phyloP scores from a whole-genome alignment of 129 eudicot species.

The Flaveria brownii region DNA sequence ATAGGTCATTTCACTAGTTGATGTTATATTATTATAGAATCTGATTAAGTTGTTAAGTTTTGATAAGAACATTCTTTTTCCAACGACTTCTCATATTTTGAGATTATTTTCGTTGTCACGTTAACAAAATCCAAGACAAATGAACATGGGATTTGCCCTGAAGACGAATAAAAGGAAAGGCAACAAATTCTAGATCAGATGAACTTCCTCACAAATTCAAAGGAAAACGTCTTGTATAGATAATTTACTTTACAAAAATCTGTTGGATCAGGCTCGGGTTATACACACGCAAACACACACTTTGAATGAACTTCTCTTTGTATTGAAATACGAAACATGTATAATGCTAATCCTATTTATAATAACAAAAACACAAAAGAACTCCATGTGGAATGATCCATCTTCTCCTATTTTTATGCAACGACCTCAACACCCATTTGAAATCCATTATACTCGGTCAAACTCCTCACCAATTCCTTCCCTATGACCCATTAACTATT shows the following conservation, averaged over 20 bases:
- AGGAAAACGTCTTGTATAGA: slow-evolving; percentile 15
- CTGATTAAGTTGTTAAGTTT: background rate
- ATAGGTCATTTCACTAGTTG: slow-evolving; percentile 17
- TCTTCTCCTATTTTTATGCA: too few relatives aligned
- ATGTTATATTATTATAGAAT: slow-evolving; percentile 19
- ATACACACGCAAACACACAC: too few relatives aligned
- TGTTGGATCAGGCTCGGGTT: too few relatives aligned
- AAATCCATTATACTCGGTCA: too few relatives aligned
- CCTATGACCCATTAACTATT: too few relatives aligned
- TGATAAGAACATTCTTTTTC: background rate
- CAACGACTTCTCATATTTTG: background rate
- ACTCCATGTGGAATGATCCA: too few relatives aligned
- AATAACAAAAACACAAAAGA: too few relatives aligned
- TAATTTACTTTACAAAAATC: slow-evolving; percentile 20
- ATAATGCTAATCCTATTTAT: too few relatives aligned
- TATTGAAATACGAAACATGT: too few relatives aligned
- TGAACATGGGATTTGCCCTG: background rate
- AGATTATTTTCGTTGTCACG: background rate
- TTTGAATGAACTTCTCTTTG: too few relatives aligned
- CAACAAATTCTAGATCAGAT: background rate
- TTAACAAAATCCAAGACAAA: background rate
- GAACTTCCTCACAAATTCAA: slow-evolving; percentile 7
- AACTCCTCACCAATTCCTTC: too few relatives aligned
- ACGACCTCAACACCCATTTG: too few relatives aligned
- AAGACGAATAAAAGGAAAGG: background rate